Evolutionary conservation across 2,329 filamentous ascomycete genomes (phyloP).

Genomic region (Coniochaeta sp.): DNA sequence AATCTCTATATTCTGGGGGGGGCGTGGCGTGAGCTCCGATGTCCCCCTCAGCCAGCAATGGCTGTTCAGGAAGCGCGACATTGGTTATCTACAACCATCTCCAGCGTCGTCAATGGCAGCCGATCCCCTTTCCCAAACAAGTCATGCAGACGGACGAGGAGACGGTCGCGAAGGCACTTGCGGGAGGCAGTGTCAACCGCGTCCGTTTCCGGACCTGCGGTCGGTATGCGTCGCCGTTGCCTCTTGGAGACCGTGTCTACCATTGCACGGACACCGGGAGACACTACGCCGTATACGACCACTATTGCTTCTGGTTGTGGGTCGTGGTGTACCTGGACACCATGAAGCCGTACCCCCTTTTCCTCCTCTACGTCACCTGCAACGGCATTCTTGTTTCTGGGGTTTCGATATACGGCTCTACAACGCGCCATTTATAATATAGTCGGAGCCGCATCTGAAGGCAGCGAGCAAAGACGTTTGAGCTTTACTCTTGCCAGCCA

Average conservation of each 20-base stretch:
- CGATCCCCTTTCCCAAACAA: background rate
- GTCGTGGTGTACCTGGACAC: conserved; percentile 5
- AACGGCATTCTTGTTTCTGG: too few species aligned
- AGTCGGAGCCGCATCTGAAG: too few species aligned
- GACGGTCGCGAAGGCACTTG: background rate
- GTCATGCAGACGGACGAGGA: background rate
- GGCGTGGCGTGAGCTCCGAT: too few species aligned
- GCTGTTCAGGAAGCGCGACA: too few species aligned
- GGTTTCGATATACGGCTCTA: too few species aligned
- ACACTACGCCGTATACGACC: conserved; percentile 3
- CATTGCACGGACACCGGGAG: conserved; percentile 2
- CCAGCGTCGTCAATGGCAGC: background rate
- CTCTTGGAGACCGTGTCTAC: conserved; percentile 7
- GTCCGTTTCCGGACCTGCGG: background rate
- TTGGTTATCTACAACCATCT: background rate
- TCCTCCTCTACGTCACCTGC: background rate
- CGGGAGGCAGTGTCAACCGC: background rate
- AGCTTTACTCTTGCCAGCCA: too few species aligned
- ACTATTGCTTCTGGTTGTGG: conserved; percentile 5
- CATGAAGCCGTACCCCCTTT: conserved; percentile 6
- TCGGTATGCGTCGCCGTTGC: background rate
- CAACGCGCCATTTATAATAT: too few species aligned
- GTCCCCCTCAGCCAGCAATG: too few species aligned
- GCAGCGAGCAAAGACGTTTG: too few species aligned
- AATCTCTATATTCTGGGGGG: too few species aligned